Evolutionary conservation across 768 basidiomycete species (phyloP).

Genomic region (Sarcodon aspratus): DNA sequence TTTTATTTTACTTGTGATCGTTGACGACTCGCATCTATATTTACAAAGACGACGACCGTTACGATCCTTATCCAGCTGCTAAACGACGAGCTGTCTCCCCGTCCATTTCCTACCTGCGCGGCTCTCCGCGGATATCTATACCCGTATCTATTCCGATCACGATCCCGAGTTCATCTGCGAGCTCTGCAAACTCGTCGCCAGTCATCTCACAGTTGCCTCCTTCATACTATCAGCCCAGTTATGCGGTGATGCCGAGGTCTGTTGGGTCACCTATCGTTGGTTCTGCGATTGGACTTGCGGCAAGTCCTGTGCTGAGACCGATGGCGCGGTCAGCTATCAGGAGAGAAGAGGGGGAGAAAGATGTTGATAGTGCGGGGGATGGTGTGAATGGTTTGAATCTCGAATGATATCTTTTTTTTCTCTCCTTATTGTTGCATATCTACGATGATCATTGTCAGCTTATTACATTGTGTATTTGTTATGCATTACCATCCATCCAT

Average conservation of each 20-base stretch:
- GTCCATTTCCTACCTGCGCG: slow-evolving; percentile 57
- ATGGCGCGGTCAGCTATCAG: slow-evolving; percentile 32
- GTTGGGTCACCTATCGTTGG: slow-evolving; percentile 42
- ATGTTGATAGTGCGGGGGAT: slow-evolving; percentile 72
- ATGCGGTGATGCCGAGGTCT: slow-evolving; percentile 25
- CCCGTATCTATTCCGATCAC: slow-evolving; percentile 38
- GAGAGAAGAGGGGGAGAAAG: slow-evolving; percentile 36
- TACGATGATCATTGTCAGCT: background rate
- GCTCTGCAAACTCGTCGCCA: slow-evolving; percentile 65
- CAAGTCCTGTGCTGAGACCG: slow-evolving; percentile 69
- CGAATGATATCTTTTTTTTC: slow-evolving; percentile 6
- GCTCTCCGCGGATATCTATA: slow-evolving; percentile 23
- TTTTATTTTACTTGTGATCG: background rate
- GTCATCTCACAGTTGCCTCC: slow-evolving; percentile 38
- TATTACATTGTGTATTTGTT: background rate
- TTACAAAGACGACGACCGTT: slow-evolving; percentile 66
- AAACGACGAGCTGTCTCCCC: slow-evolving; percentile 82
- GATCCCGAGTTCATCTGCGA: slow-evolving; percentile 48
- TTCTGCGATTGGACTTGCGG: slow-evolving; percentile 52
- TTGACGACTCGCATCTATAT: slow-evolving; percentile 6
- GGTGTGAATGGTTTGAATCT: slow-evolving; percentile 56
- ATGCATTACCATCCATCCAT: background rate
- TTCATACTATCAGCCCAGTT: slow-evolving; percentile 19
- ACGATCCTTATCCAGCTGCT: slow-evolving; percentile 72
- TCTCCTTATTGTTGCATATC: background rate